Conservation (phyloP, 805 yeast genomes). For the Hanseniaspora mollemarum region DNA sequence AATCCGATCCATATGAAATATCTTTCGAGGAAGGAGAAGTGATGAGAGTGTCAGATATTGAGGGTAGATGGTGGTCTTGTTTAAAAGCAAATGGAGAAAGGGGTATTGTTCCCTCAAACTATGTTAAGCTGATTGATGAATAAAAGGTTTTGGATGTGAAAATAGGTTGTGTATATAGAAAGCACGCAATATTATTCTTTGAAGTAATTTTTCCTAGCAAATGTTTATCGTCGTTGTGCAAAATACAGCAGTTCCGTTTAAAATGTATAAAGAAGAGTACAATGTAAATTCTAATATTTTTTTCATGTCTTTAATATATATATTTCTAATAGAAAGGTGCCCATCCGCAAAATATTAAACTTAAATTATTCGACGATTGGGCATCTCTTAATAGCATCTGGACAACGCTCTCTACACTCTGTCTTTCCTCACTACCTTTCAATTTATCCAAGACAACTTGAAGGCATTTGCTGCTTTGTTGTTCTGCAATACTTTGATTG, state of each 20-base stretch:
- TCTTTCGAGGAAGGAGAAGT: slow-evolving; percentile 84
- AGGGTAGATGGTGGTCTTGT: slow-evolving; percentile 99
- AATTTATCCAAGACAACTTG: slow-evolving; percentile 1
- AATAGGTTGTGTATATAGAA: too few relatives aligned
- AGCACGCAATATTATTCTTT: too few relatives aligned
- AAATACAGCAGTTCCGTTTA: too few relatives aligned
- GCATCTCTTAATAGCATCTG: slow-evolving; percentile 74
- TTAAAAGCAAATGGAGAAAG: slow-evolving; percentile 78
- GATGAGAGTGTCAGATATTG: slow-evolving; percentile 82
- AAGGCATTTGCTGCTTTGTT: slow-evolving; percentile 5
- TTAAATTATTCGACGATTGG: slow-evolving; percentile 50
- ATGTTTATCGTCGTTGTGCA: too few relatives aligned
- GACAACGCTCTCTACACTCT: slow-evolving; percentile 75
- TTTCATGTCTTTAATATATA: neutral
- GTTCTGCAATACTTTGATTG: slow-evolving; percentile 3
- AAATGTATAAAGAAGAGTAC: neutral
- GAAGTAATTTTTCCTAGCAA: neutral
- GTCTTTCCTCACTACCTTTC: slow-evolving; percentile 39
- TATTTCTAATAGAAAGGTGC: slow-evolving; percentile 49
- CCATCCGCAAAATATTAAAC: slow-evolving; percentile 76
- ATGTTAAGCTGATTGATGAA: slow-evolving; percentile 57
- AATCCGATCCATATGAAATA: slow-evolving; percentile 84
- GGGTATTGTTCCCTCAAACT: slow-evolving; percentile 93
- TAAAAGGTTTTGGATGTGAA: neutral
- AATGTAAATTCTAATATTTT: neutral